phyloP scores from a whole-genome alignment of 1,284 basidiomycete species.

The Ustilago vetiveriae region DNA sequence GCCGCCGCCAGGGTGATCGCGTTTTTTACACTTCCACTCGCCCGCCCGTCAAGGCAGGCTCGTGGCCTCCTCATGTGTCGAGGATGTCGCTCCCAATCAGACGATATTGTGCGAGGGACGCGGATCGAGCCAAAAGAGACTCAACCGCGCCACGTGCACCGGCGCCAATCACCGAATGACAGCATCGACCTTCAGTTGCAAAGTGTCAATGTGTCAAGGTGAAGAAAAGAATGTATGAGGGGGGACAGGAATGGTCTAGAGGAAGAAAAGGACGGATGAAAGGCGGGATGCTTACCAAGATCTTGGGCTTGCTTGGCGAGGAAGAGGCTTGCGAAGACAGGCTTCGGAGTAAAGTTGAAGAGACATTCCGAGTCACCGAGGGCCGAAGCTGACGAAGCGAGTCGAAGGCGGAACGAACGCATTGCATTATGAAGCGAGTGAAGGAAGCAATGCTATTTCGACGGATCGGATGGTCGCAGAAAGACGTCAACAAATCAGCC shows the following conservation, averaged over 20 bases:
- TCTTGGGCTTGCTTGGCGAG: constrained; percentile 2
- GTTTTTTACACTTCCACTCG: constrained; percentile 53
- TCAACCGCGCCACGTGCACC: constrained; percentile 50
- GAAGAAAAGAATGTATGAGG: background rate
- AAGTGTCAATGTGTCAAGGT: background rate
- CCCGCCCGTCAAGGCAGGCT: constrained; percentile 48
- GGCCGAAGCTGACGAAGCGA: too few species aligned
- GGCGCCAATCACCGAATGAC: constrained; percentile 24
- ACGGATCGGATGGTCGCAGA: too few species aligned
- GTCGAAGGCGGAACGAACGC: constrained; percentile 1
- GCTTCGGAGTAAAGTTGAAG: too few species aligned
- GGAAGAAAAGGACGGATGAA: background rate
- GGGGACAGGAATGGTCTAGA: background rate
- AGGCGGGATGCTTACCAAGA: constrained; percentile 25
- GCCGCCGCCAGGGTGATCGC: constrained; percentile 56
- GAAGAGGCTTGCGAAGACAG: constrained; percentile 3
- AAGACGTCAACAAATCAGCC: too few species aligned
- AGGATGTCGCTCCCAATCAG: constrained; percentile 58
- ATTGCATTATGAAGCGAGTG: constrained; percentile 32
- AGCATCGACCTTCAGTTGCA: background rate
- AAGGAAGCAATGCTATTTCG: too few species aligned
- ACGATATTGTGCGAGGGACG: constrained; percentile 51
- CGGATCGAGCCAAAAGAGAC: constrained; percentile 36
- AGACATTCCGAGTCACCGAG: too few species aligned
- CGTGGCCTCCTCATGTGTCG: constrained; percentile 42